Evolutionary conservation across 225 moss, liverwort and hornwort species (phyloP).

Genomic region (Polytrichum commune): DNA sequence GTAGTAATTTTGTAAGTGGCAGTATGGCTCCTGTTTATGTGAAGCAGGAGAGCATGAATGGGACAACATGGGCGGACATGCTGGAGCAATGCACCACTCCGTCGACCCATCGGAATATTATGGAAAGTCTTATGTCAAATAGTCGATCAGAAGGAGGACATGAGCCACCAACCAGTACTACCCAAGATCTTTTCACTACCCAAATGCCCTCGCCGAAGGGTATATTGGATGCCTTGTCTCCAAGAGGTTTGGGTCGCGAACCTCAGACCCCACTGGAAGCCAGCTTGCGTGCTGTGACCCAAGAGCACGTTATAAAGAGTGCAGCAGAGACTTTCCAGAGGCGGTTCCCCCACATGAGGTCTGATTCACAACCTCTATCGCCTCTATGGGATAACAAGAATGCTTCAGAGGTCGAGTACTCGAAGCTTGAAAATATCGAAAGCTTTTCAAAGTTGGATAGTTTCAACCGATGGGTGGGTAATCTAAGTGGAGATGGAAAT

Average conservation of each 20-base stretch:
- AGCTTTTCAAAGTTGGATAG: conserved; percentile 40
- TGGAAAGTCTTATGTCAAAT: conserved; percentile 35
- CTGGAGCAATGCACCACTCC: conserved; percentile 47
- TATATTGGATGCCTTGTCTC: conserved; percentile 68
- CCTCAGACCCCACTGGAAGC: conserved; percentile 74
- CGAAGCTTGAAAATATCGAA: conserved; percentile 22
- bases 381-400: neutral
- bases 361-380: conserved; percentile 30
- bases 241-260: conserved; percentile 63
- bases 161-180: conserved; percentile 6
- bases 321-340: conserved; percentile 45
- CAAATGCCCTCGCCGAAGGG: conserved; percentile 56
- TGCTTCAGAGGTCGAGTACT: conserved; percentile 16
- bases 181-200: conserved; percentile 31
- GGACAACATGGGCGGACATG: conserved; percentile 41
- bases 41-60: conserved; percentile 48
- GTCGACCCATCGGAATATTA: conserved; percentile 33
- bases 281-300: conserved; percentile 68
- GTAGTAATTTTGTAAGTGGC: conserved; percentile 12
- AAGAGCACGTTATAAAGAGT: conserved; percentile 58
- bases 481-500: conserved; percentile 25
- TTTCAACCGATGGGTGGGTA: conserved; percentile 84
- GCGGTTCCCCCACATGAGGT: conserved; percentile 17
- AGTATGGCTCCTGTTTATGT: conserved; percentile 23
- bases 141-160: conserved; percentile 25